Evolutionary conservation across 371 early-diverging fungal species (phyloP), one percentile per base, ranked within the genome.

Genomic region (Syncephalastrum contaminatum): DNA sequence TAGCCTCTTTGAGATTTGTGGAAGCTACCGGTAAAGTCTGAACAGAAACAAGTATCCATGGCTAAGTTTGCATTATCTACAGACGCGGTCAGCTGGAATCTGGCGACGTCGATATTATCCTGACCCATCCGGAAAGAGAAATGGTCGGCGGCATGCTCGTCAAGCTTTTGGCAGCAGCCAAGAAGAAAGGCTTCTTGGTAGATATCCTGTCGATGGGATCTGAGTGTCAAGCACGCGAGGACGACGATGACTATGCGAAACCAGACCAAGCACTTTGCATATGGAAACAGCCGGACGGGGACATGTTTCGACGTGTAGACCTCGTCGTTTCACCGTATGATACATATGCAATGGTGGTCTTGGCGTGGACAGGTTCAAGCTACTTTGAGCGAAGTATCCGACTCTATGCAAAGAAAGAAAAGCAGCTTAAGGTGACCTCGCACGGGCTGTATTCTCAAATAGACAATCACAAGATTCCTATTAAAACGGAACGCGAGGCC

Each of bases 331-430:
- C 58, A 1, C 65, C 60, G 1, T 56, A 41, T 16, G 43, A 56
- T 13, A 51, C 59, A n/a, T 64, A 64, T 54, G 51, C 60, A 3
- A 19, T 60, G n/a, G 53, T 60, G n/a, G 40, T 64, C 8, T 53
- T 64, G 12, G 60, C 55, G 10, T 64, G 65, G 65, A 64, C 65
- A 18, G 65, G 65, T 10, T 64, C 65, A 10, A 50, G 42, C 2
- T 51, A 64, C 22, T 64, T 64, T 50, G 60, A 64, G 42, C 47
- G 60, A 20, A 60, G 60, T 36, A 42, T 64, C 14, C 59, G 65
- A 1, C 43, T 64, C 1, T 60, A 52, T 43, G 53, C 60, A 18
- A 59, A 64, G 27, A 51, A 52, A 16, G 57, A 39, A 22, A 40
- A 36, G 27, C 25, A 50, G n/a, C 19, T 60, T n/a, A 64, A 64